These are phyloP conservation scores for Apocynum venetum DNA, from an alignment of 257 asterid species.

Conservation along the genomic window DNA sequence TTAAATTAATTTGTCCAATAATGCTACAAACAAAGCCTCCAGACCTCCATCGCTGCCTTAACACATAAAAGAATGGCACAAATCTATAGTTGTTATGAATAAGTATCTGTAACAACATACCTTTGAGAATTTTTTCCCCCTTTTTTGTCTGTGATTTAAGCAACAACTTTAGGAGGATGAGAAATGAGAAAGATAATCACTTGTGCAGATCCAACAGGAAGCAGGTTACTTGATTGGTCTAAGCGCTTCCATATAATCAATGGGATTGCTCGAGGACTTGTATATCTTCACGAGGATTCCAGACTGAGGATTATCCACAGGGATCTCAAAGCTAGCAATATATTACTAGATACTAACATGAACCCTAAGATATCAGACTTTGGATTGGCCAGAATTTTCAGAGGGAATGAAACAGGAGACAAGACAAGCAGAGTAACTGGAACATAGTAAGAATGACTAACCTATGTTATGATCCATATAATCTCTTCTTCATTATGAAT, in stretches of 20 bases:
- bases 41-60: too few relatives aligned
- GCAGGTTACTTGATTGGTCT: background rate
- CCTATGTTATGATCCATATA: too few relatives aligned
- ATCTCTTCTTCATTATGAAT: background rate
- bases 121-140: too few relatives aligned
- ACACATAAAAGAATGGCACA: too few relatives aligned
- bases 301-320: background rate
- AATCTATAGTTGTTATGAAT: too few relatives aligned
- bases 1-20: too few relatives aligned
- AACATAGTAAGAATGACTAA: background rate
- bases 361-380: slow-evolving; percentile 4
- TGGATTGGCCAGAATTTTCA: background rate
- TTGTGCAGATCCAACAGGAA: background rate
- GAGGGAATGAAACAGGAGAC: background rate
- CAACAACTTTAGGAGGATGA: too few relatives aligned
- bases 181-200: background rate
- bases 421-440: background rate
- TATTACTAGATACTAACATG: background rate
- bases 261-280: background rate
- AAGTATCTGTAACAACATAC: too few relatives aligned
- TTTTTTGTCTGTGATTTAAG: too few relatives aligned
- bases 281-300: too few relatives aligned
- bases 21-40: too few relatives aligned
- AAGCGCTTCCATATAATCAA: slow-evolving; percentile 1
- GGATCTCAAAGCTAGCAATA: slow-evolving; percentile 8